Evolutionary conservation across 192 early-diverging fungal species (phyloP).

Genomic region (Podila horticola): DNA sequence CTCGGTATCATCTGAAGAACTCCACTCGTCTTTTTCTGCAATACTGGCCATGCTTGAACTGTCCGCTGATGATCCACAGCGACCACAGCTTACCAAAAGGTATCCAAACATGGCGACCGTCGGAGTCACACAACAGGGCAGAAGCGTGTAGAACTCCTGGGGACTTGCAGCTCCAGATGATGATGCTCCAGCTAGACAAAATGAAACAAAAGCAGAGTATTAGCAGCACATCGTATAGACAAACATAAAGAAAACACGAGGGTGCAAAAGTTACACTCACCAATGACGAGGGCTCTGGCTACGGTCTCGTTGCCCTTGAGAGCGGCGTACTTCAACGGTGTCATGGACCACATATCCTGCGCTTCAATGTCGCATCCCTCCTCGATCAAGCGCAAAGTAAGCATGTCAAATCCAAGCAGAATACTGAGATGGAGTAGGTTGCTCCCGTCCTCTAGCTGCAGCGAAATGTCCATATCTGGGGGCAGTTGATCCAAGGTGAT

Average conservation of each 20-base stretch:
- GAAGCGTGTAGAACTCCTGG: slow-evolving; percentile 23
- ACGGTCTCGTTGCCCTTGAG: slow-evolving; percentile 34
- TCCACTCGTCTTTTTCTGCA: background rate
- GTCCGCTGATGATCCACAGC: background rate
- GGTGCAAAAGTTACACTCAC: slow-evolving; percentile 13
- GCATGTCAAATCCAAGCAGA: slow-evolving; percentile 13
- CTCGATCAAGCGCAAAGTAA: slow-evolving; percentile 22
- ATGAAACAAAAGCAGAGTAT: background rate
- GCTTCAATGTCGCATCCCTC: slow-evolving; percentile 42
- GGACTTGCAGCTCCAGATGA: slow-evolving; percentile 29
- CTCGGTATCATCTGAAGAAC: background rate
- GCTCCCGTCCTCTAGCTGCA: slow-evolving; percentile 46
- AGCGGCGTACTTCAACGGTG: slow-evolving; percentile 38
- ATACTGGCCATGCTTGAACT: background rate
- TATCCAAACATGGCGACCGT: slow-evolving; percentile 11
- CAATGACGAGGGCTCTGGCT: slow-evolving; percentile 18
- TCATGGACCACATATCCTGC: slow-evolving; percentile 28
- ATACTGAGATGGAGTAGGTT: slow-evolving; percentile 36
- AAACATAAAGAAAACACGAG: background rate
- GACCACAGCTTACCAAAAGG: slow-evolving; percentile 28
- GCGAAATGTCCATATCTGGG: slow-evolving; percentile 25
- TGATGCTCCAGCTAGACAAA: slow-evolving; percentile 25
- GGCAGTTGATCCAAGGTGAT: slow-evolving; percentile 21
- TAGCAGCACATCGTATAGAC: background rate
- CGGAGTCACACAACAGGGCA: slow-evolving; percentile 2